phyloP scores from a whole-genome alignment of 2,329 filamentous ascomycete species.

The Penicillium sp. region DNA sequence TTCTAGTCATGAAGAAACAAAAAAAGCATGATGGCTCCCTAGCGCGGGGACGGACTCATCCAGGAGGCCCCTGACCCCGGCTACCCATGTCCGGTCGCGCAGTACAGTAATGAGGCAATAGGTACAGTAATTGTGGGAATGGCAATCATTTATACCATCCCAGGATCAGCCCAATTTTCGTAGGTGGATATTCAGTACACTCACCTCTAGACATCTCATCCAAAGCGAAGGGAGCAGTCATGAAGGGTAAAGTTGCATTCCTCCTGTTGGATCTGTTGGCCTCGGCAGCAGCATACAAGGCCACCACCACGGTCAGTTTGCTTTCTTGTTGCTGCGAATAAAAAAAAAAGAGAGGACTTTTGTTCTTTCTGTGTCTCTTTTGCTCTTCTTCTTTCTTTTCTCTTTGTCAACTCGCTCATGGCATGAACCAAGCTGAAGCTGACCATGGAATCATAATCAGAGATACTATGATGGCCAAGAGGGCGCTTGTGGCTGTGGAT shows the following conservation, averaged over 20 bases:
- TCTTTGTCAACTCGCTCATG: neutral
- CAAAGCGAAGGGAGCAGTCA: neutral
- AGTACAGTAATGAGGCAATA: no score
- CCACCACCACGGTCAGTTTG: neutral
- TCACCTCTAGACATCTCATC: no score
- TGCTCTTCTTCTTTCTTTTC: neutral
- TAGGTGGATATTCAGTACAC: no score
- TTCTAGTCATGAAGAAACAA: no score
- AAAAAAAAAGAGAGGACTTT: no score
- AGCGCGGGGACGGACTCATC: no score
- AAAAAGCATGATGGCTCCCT: no score
- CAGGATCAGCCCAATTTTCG: no score
- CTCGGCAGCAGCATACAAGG: neutral
- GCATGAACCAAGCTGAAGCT: neutral
- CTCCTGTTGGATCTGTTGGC: neutral
- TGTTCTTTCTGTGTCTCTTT: neutral
- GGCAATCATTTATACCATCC: no score
- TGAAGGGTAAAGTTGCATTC: neutral
- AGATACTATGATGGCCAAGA: conserved; percentile 29
- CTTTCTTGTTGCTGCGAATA: neutral
- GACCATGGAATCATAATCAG: conserved; percentile 10
- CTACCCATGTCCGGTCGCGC: no score
- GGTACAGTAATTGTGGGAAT: no score
- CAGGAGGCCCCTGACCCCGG: no score
- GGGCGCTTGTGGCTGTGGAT: conserved; percentile 30